These are phyloP conservation scores for Yarrowia alimentaria DNA, from an alignment of 805 yeast genomes.

Conservation along the genomic window DNA sequence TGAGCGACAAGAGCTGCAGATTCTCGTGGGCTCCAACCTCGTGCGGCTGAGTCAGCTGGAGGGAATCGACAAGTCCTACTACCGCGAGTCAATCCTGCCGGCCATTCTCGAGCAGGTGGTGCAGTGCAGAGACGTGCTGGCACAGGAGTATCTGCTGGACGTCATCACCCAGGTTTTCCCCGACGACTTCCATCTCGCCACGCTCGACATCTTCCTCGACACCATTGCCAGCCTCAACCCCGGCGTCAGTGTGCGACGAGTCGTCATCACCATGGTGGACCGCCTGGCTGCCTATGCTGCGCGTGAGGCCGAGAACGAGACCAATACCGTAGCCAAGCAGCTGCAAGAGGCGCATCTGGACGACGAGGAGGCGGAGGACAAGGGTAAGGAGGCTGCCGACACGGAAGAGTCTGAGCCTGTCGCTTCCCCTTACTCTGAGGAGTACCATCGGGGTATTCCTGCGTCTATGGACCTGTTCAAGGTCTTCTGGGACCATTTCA, in stretches of 20 bases:
- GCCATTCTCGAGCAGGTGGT: slow-evolving; percentile 82
- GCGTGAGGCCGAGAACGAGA: slow-evolving; percentile 33
- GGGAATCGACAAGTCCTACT: slow-evolving; percentile 51
- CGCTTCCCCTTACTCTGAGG: neutral
- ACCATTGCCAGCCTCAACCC: slow-evolving; percentile 69
- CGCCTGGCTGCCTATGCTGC: slow-evolving; percentile 44
- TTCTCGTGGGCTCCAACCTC: slow-evolving; percentile 87
- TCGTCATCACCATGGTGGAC: slow-evolving; percentile 68
- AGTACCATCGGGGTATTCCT: slow-evolving; percentile 30
- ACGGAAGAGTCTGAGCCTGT: slow-evolving; percentile 1
- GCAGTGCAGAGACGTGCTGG: slow-evolving; percentile 86
- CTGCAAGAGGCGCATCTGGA: slow-evolving; percentile 20
- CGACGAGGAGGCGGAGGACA: slow-evolving; percentile 2
- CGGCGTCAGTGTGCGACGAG: slow-evolving; percentile 61
- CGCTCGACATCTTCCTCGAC: slow-evolving; percentile 64
- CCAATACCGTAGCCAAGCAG: slow-evolving; percentile 19
- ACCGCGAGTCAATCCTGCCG: slow-evolving; percentile 62
- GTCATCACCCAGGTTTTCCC: slow-evolving; percentile 94
- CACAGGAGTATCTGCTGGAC: slow-evolving; percentile 88
- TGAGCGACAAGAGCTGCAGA: slow-evolving; percentile 86
- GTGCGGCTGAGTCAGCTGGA: slow-evolving; percentile 86
- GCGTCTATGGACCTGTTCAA: slow-evolving; percentile 49
- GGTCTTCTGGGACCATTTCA: slow-evolving; percentile 64
- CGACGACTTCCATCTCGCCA: slow-evolving; percentile 79
- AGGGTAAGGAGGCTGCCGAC: slow-evolving; percentile 6